Evolutionary conservation across 2,329 filamentous ascomycete species (phyloP).

Genomic region (Lojkania enalia): DNA sequence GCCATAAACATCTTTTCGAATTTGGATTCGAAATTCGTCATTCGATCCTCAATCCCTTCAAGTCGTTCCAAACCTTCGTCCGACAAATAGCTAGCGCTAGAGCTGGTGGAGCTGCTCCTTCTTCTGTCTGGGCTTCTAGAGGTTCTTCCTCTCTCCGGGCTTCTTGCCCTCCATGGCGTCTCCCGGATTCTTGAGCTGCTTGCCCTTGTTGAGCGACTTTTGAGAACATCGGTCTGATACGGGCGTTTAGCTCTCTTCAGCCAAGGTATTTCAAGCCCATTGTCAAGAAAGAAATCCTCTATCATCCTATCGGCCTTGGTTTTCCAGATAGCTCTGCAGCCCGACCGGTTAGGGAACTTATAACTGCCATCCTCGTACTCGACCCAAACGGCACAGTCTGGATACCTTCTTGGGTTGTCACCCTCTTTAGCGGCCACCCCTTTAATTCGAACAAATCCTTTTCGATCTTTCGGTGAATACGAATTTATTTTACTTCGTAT

Average conservation of each 20-base stretch:
- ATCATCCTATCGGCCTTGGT: constrained; percentile 10
- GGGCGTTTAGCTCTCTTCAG: constrained; percentile 9
- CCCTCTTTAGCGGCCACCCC: constrained; percentile 9
- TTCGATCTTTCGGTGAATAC: constrained; percentile 7
- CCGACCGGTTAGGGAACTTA: constrained; percentile 8
- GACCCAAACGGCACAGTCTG: constrained; percentile 8
- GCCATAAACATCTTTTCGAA: constrained; percentile 10
- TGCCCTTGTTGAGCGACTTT: constrained; percentile 8
- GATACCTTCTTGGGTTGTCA: constrained; percentile 8
- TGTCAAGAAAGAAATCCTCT: constrained; percentile 11
- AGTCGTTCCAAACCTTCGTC: constrained; percentile 9
- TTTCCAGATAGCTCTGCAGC: constrained; percentile 12
- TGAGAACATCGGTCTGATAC: constrained; percentile 5
- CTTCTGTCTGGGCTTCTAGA: constrained; percentile 9
- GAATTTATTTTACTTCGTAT: constrained; percentile 10
- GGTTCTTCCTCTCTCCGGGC: constrained; percentile 9
- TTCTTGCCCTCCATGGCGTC: constrained; percentile 7
- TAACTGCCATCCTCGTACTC: constrained; percentile 10
- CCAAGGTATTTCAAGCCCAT: constrained; percentile 11
- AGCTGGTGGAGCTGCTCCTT: constrained; percentile 10
- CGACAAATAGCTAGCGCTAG: constrained; percentile 11
- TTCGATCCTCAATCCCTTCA: constrained; percentile 8
- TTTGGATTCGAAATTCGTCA: constrained; percentile 2
- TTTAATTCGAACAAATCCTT: constrained; percentile 12
- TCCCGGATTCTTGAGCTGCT: constrained; percentile 7